These are phyloP conservation scores for Mycena pura DNA, from an alignment of 768 basidiomycete genomes.

Conservation along the genomic window DNA sequence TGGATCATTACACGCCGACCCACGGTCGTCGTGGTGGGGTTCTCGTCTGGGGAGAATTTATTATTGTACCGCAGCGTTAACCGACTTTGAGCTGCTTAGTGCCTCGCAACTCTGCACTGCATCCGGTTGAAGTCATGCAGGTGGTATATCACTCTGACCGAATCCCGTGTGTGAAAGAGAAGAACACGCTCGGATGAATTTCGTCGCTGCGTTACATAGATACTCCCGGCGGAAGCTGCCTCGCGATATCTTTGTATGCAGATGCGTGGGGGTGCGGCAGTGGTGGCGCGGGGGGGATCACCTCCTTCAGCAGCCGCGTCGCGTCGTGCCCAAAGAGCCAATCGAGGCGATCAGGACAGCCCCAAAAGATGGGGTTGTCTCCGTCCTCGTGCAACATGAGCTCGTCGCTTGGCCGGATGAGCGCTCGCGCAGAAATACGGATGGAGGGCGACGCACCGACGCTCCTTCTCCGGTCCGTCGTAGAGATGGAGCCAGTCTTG, in stretches of 20 bases:
- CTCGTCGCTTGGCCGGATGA: slow-evolving; percentile 44
- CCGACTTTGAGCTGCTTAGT: no score
- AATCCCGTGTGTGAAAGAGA: no score
- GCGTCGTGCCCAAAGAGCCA: slow-evolving; percentile 54
- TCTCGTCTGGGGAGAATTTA: no score
- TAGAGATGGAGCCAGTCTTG: slow-evolving; percentile 57
- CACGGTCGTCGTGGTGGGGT: no score
- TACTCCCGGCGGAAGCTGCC: no score
- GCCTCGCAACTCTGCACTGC: no score
- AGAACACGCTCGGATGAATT: no score
- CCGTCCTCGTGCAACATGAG: slow-evolving; percentile 47
- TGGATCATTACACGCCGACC: no score
- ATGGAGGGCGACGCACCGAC: slow-evolving; percentile 29
- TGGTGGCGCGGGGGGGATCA: background rate
- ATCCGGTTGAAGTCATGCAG: no score
- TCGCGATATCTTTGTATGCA: slow-evolving; percentile 3
- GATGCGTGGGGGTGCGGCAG: background rate
- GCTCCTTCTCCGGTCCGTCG: slow-evolving; percentile 54
- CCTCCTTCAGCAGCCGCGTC: background rate
- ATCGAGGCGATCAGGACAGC: slow-evolving; percentile 49
- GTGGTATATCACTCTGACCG: no score
- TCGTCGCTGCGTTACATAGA: no score
- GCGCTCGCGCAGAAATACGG: background rate
- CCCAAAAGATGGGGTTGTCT: slow-evolving; percentile 58
- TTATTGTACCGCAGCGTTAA: no score